Conservation (phyloP, 768 basidiomycete genomes). For the Crassisporium funariophilum region DNA sequence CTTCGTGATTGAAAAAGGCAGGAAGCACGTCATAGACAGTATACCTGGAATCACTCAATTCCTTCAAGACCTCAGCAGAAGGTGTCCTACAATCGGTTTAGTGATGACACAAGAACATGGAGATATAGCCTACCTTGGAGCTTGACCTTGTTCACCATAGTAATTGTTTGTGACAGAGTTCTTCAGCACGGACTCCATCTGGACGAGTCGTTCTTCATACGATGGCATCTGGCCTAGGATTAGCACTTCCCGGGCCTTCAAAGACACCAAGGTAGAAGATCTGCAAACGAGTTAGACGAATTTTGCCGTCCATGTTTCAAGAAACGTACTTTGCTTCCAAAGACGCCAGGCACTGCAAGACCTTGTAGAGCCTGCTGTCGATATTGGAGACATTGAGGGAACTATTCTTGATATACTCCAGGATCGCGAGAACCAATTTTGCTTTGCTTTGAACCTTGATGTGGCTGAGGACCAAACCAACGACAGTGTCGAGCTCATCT, state of each 20-base stretch:
- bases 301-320: not conserved
- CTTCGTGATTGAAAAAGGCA: constrained; percentile 88
- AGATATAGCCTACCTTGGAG: constrained; percentile 51
- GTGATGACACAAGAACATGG: not conserved
- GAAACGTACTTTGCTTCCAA: constrained; percentile 82
- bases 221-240: constrained; percentile 97
- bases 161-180: constrained; percentile 83
- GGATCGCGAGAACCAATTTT: constrained; percentile 80
- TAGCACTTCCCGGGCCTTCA: constrained; percentile 96
- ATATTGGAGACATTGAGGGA: constrained; percentile 73
- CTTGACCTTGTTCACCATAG: constrained; percentile 81
- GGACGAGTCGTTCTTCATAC: constrained; percentile 88
- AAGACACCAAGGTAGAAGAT: constrained; percentile 86
- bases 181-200: constrained; percentile 94
- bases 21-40: constrained; percentile 97
- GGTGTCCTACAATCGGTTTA: constrained; percentile 59
- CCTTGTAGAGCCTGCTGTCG: constrained; percentile 74
- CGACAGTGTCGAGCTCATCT: constrained; percentile 88
- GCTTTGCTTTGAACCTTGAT: constrained; percentile 94
- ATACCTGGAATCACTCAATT: constrained; percentile 94
- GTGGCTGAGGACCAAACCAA: constrained; percentile 87
- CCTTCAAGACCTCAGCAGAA: constrained; percentile 82
- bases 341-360: constrained; percentile 78
- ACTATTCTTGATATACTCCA: constrained; percentile 88
- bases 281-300: constrained; percentile 35